These are phyloP conservation scores for Globisporangium iwayamae DNA, from an alignment of 352 stramenopile genomes.

Conservation along the genomic window DNA sequence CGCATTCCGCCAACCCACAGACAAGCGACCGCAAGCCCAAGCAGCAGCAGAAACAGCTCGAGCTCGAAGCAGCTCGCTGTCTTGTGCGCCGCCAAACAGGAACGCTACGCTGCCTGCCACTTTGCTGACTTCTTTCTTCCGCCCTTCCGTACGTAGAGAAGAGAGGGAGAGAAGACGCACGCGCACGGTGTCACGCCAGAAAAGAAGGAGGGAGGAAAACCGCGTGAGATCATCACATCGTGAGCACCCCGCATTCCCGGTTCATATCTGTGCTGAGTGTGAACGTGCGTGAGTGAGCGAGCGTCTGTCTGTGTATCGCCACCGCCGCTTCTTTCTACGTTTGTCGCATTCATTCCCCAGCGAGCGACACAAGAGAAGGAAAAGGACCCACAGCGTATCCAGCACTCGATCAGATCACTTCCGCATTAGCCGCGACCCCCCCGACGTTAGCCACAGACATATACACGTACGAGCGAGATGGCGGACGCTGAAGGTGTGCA, in stretches of 20 bases:
- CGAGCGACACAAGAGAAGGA: background rate
- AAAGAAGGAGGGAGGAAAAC: background rate
- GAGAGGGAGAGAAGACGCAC: conserved; percentile 3
- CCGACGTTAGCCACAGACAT: background rate
- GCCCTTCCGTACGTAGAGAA: background rate
- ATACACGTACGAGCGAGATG: conserved; percentile 30
- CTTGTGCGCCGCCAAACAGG: too few relatives aligned
- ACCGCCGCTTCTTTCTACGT: background rate
- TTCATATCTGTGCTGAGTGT: background rate
- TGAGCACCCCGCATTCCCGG: background rate
- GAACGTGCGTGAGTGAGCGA: background rate
- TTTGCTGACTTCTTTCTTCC: conserved; percentile 9
- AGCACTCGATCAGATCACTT: background rate
- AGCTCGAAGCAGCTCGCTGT: too few relatives aligned
- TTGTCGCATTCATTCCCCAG: background rate
- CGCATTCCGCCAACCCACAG: conserved; percentile 3
- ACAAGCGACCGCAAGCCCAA: background rate
- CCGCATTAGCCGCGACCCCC: background rate
- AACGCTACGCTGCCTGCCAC: conserved; percentile 4
- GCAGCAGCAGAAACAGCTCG: background rate
- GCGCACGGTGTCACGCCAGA: conserved; percentile 4
- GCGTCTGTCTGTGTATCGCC: too few relatives aligned
- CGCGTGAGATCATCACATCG: background rate
- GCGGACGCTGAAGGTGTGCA: conserved; percentile 84
- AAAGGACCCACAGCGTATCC: background rate